phyloP scores from a whole-genome alignment of 768 basidiomycete genomes.

The Lactarius evosmus region DNA sequence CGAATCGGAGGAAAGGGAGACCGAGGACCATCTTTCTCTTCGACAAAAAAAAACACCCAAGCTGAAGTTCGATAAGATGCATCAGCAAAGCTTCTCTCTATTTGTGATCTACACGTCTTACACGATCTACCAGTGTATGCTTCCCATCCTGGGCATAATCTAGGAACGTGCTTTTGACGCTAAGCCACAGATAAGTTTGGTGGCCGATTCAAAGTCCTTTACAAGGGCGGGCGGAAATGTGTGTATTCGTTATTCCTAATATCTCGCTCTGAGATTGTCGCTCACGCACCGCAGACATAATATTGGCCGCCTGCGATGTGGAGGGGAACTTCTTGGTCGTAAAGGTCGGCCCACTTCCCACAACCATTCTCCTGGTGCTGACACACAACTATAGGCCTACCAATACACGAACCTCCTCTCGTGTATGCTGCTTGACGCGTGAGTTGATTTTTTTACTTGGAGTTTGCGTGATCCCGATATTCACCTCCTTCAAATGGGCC shows the following conservation, averaged over 20 bases:
- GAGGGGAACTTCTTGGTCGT: slow-evolving; percentile 88
- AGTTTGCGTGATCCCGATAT: background rate
- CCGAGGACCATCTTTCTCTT: background rate
- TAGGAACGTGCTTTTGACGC: background rate
- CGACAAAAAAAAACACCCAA: background rate
- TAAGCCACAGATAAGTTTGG: slow-evolving; percentile 63
- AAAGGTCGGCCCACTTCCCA: slow-evolving; percentile 43
- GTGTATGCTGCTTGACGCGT: slow-evolving; percentile 91
- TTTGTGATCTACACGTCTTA: slow-evolving; percentile 80
- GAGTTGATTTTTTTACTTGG: slow-evolving; percentile 31
- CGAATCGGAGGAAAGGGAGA: background rate
- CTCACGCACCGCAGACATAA: slow-evolving; percentile 50
- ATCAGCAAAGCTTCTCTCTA: slow-evolving; percentile 68
- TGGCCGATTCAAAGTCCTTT: slow-evolving; percentile 75
- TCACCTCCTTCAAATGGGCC: slow-evolving; percentile 58
- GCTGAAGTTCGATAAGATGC: slow-evolving; percentile 3
- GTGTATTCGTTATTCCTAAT: slow-evolving; percentile 29
- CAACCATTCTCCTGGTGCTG: background rate
- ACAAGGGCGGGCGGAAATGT: slow-evolving; percentile 87
- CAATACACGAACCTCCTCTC: slow-evolving; percentile 85
- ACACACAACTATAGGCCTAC: slow-evolving; percentile 51
- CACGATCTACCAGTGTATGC: slow-evolving; percentile 82
- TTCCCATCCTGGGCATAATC: background rate
- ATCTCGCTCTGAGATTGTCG: background rate
- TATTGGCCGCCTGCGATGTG: slow-evolving; percentile 78